Evolutionary conservation across 768 basidiomycete genomes (phyloP).

Genomic region (Pisolithus tinctorius): DNA sequence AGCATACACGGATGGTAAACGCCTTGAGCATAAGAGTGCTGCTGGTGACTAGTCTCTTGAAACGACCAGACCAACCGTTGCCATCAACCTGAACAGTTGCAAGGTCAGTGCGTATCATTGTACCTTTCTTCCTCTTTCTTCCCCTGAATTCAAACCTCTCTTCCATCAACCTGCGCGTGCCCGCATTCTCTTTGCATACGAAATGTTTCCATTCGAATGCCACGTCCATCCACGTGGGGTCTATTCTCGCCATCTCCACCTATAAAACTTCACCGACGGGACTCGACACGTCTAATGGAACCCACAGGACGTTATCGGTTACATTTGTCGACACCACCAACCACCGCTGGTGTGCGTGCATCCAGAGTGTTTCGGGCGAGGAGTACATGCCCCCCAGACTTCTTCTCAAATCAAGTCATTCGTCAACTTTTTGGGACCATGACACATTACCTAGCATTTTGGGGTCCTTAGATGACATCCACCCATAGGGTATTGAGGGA

Average conservation of each 20-base stretch:
- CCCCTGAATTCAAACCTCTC: constrained; percentile 44
- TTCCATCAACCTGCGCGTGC: constrained; percentile 36
- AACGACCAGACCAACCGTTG: constrained; percentile 56
- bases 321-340: constrained; percentile 41
- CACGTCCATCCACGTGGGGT: constrained; percentile 53
- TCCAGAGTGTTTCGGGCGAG: constrained; percentile 36
- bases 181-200: constrained; percentile 27
- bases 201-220: constrained; percentile 43
- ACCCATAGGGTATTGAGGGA: constrained; percentile 40
- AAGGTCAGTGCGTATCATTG: constrained; percentile 23
- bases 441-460: constrained; percentile 44
- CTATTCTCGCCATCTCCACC: constrained; percentile 35
- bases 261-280: constrained; percentile 30
- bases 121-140: constrained; percentile 44
- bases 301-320: constrained; percentile 31
- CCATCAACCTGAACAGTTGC: constrained; percentile 38
- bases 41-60: constrained; percentile 50
- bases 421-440: constrained; percentile 59
- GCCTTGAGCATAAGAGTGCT: constrained; percentile 55
- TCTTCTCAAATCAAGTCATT: constrained; percentile 65
- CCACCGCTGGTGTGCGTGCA: constrained; percentile 40
- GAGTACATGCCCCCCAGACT: constrained; percentile 61
- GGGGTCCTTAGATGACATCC: constrained; percentile 36
- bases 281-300: constrained; percentile 20
- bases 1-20: constrained; percentile 20